A percentile compares a stretch with the other conserved stretches of the same genome.
Evolutionary conservation across 495 filamentous ascomycete species (phyloP).

Genomic region (Halenospora varia): DNA sequence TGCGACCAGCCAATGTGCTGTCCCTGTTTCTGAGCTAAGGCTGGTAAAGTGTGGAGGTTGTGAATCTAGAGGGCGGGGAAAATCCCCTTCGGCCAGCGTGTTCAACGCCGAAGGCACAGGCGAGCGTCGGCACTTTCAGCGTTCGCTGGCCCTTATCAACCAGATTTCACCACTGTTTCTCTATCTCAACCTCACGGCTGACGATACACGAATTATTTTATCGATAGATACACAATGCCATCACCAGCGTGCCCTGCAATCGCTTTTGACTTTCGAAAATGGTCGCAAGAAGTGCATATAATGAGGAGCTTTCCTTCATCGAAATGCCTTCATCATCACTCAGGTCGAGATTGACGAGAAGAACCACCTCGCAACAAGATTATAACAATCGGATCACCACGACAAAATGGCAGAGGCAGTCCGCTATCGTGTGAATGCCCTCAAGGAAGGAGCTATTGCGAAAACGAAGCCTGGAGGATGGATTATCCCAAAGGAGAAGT

Average conservation of each 20-base stretch:
- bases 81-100: no score
- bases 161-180: slow-evolving; percentile 9
- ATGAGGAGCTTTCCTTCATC: slow-evolving; percentile 1
- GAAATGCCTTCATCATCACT: background rate
- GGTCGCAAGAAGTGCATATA: slow-evolving; percentile 18
- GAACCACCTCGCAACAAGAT: background rate
- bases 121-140: slow-evolving; percentile 8
- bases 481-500: slow-evolving; percentile 33
- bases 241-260: background rate
- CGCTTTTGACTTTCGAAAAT: background rate
- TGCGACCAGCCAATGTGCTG: no score
- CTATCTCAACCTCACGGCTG: background rate
- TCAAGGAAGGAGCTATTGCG: slow-evolving; percentile 27
- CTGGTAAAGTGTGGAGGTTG: background rate
- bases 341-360: background rate
- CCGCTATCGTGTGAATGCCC: slow-evolving; percentile 23
- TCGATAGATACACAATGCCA: slow-evolving; percentile 14
- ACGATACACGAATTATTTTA: slow-evolving; percentile 19
- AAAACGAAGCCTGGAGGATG: slow-evolving; percentile 35
- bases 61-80: background rate
- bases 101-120: slow-evolving; percentile 5
- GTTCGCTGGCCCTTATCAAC: slow-evolving; percentile 14
- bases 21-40: no score
- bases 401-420: background rate
- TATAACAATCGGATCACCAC: background rate